Evolutionary conservation across 2,329 filamentous ascomycete species (phyloP).

Genomic region (Colletotrichum sp.): DNA sequence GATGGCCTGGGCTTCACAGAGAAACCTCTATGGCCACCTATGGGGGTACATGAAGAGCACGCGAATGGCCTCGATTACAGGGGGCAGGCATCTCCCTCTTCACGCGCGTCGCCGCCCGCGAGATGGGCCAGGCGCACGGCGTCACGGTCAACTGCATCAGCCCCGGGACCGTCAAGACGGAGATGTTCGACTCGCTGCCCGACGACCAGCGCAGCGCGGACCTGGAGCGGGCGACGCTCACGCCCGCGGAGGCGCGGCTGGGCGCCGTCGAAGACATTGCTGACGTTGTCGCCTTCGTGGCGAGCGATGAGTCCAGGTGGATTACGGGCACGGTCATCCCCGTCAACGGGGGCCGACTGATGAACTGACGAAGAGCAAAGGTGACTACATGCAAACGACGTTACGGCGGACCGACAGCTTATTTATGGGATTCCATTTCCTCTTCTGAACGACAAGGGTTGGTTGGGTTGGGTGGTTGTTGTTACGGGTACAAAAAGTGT

Average conservation of each 20-base stretch:
- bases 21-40: too few relatives aligned
- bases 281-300: constrained; percentile 22
- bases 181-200: constrained; percentile 20
- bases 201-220: constrained; percentile 20
- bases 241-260: constrained; percentile 21
- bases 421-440: neutral
- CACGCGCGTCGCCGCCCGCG: too few relatives aligned
- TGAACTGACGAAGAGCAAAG: constrained; percentile 7
- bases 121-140: too few relatives aligned
- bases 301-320: constrained; percentile 23
- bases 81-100: too few relatives aligned
- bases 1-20: too few relatives aligned
- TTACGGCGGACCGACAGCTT: neutral
- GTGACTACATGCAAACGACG: neutral
- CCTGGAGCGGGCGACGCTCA: constrained; percentile 19
- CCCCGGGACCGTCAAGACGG: constrained; percentile 22
- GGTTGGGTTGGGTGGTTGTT: neutral
- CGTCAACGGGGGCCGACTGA: constrained; percentile 21
- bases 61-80: too few relatives aligned
- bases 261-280: constrained; percentile 23
- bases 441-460: neutral
- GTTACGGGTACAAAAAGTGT: constrained; percentile 7
- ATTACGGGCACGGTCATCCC: constrained; percentile 22
- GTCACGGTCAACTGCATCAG: constrained; percentile 24
- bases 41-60: too few relatives aligned